Percentiles rank a stretch among this genome's conserved stretches.
Conservation (phyloP, 2,329 filamentous ascomycete species). For the Endothia cerciana region DNA sequence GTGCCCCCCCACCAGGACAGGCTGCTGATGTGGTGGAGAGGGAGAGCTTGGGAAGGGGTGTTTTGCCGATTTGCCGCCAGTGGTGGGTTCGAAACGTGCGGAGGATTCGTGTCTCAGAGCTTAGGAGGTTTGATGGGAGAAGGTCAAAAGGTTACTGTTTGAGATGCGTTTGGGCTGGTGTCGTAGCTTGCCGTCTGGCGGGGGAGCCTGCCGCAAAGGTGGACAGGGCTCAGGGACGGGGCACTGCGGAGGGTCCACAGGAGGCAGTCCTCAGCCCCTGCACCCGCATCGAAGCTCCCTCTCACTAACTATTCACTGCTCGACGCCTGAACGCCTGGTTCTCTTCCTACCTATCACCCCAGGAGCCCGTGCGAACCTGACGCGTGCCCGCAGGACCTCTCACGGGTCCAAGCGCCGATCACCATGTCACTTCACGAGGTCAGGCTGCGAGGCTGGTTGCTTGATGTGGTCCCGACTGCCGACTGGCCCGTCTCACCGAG, state of each 20-base stretch:
- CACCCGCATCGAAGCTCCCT: background rate
- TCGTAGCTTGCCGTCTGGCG: background rate
- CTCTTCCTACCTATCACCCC: background rate
- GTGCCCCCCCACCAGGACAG: background rate
- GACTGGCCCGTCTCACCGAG: background rate
- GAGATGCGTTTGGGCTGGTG: conserved; percentile 9
- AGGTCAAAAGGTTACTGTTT: conserved; percentile 1
- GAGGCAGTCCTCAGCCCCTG: background rate
- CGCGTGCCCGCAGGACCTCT: background rate
- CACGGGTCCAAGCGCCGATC: background rate
- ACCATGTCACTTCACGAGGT: background rate
- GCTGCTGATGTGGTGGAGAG: background rate
- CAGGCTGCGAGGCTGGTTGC: too few species aligned
- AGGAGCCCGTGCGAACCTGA: background rate
- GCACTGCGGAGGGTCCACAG: background rate
- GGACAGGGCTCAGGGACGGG: conserved; percentile 1
- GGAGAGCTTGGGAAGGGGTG: background rate
- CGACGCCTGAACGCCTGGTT: background rate
- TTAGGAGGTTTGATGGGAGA: background rate
- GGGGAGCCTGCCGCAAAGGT: conserved; percentile 3
- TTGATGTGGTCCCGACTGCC: too few species aligned
- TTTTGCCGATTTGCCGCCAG: background rate
- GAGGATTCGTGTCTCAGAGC: conserved; percentile 7
- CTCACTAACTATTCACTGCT: background rate
- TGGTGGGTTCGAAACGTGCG: background rate